phyloP scores from a whole-genome alignment of 2,329 filamentous ascomycete genomes.

The Colletotrichum eleusines region DNA sequence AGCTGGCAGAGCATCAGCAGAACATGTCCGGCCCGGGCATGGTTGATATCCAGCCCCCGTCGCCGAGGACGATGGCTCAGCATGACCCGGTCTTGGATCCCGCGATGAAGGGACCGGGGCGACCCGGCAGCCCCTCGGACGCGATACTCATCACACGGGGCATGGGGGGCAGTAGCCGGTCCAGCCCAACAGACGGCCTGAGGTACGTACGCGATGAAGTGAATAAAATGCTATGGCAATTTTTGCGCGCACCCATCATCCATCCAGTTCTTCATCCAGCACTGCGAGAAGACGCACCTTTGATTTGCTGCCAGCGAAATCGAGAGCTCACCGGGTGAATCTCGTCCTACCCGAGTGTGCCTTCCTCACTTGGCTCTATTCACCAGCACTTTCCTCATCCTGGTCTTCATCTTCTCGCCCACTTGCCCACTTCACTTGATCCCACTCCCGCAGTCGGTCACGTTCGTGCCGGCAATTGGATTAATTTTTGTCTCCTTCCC shows the following conservation, averaged over 20 bases:
- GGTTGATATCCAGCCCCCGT: constrained; percentile 43
- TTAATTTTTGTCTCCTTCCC: neutral
- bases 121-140: constrained; percentile 45
- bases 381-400: neutral
- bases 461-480: neutral
- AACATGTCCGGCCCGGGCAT: constrained; percentile 39
- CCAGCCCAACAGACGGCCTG: constrained; percentile 40
- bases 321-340: too few species aligned
- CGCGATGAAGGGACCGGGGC: constrained; percentile 31
- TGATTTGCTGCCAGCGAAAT: neutral
- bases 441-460: neutral
- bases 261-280: neutral
- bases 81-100: constrained; percentile 30
- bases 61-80: constrained; percentile 43
- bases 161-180: constrained; percentile 40
- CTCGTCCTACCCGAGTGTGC: neutral
- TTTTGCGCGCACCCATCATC: neutral
- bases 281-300: neutral
- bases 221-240: neutral
- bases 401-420: too few species aligned
- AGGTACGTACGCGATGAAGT: constrained; percentile 34
- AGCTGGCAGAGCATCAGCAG: constrained; percentile 46
- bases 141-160: constrained; percentile 45
- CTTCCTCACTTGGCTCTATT: neutral
- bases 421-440: neutral